Conservation (phyloP, 2,329 filamentous ascomycete species). For the Xylaria polymorpha region DNA sequence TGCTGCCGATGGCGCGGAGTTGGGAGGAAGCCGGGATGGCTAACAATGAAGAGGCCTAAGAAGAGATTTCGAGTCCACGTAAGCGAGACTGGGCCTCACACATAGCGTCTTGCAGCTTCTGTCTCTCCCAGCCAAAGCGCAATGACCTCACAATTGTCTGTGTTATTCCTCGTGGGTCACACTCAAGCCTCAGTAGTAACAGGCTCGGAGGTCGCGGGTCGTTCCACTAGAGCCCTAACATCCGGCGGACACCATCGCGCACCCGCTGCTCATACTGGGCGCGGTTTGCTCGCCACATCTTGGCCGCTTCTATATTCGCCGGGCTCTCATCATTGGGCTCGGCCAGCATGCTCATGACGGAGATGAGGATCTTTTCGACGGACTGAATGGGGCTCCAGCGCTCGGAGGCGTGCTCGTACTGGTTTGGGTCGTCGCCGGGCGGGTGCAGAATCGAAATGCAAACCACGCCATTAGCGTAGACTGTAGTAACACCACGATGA, state of each 20-base stretch:
- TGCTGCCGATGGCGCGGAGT: background rate
- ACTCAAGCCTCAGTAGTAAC: background rate
- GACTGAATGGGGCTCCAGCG: constrained; percentile 97
- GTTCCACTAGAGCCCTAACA: constrained; percentile 73
- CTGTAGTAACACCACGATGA: constrained; percentile 57
- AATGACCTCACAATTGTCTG: constrained; percentile 27
- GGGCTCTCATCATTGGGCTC: constrained; percentile 98
- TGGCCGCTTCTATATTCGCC: constrained; percentile 94
- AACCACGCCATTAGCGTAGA: constrained; percentile 90
- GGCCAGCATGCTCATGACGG: constrained; percentile 97
- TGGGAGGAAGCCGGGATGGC: background rate
- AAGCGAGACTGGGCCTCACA: background rate
- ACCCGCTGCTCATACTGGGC: constrained; percentile 88
- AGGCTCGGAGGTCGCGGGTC: constrained; percentile 28
- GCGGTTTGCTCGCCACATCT: constrained; percentile 92
- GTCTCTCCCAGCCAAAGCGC: background rate
- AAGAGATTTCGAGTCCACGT: background rate
- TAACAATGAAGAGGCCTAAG: background rate
- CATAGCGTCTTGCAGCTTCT: background rate
- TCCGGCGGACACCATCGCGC: constrained; percentile 81
- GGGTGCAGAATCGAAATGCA: constrained; percentile 99
- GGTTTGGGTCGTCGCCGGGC: constrained; percentile 96
- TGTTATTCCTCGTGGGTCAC: background rate
- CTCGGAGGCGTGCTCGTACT: constrained; percentile 96
- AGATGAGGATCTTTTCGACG: constrained; percentile 96